Base-by-base conservation (phyloP, 129 eudicot species). In the Lonicera japonica region DNA sequence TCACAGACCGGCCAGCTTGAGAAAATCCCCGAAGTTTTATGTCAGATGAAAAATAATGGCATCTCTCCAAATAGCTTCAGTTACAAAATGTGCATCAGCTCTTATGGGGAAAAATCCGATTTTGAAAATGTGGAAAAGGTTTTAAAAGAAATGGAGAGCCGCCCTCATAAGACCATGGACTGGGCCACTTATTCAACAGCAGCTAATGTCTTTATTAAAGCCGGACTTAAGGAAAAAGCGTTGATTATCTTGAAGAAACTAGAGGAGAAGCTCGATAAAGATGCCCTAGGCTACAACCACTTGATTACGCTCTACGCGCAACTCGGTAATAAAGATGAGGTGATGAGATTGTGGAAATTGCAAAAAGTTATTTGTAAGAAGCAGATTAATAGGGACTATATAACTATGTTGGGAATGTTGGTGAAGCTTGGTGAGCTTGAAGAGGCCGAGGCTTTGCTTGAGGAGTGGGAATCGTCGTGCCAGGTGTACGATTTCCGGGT, bases 341-440 rank as follows among this genome's bases (percentile, higher is more conserved):
- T 75, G 22, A 43, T 70, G 85, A 66, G 85, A 47, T 63, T 75
- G 62, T 80, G 85, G 85, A 54, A 15, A 22, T 18, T 67, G 19
- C 73, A 70, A 22, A 66, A 71, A 54, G 29, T 22, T 56, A 70
- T 54, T 20, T 61, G 74, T 43, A 75, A 64, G 64, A 75, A 63
- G 72, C 81, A 63, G 55, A 64, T 70, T 29, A 75, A 75, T 59
- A 38, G 71, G 23, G 78, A 75, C 54, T 80, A 80, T 54, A 72
- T 75, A 2, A 67, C 68, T 22, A 67, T 75, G 68, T 52, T 80
- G 48, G 71, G 75, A 16, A 57, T 68, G 64, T 56, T 80, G 22
- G 77, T 67, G 56, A 75, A 80, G 73, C 71, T 80, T 23, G 78
- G 77, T 47, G 78, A 75, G 58, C 56, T 75, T 14, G 78, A 75